A percentile compares a stretch with the other conserved stretches of the same genome.
phyloP scores from a whole-genome alignment of 225 moss, liverwort and hornwort species.

The Sphagnum contortum region DNA sequence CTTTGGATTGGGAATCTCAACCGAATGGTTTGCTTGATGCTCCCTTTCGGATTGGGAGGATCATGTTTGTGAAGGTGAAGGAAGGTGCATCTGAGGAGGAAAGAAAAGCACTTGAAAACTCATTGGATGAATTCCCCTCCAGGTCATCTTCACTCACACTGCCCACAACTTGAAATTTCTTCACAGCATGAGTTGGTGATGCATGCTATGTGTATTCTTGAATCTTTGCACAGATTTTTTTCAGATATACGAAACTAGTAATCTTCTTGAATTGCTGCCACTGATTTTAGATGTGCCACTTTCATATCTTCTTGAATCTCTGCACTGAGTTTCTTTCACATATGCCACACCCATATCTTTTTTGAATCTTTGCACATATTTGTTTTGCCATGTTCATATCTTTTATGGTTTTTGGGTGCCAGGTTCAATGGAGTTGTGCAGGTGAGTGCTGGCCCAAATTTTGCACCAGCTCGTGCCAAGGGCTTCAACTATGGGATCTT shows the following conservation, averaged over 20 bases:
- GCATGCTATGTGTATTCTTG: not conserved
- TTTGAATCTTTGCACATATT: no score
- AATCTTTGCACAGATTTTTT: not conserved
- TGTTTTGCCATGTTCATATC: no score
- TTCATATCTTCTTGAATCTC: not conserved
- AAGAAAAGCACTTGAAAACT: constrained; percentile 27
- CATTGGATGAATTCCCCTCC: constrained; percentile 34
- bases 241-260: not conserved
- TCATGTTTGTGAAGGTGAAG: constrained; percentile 48
- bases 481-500: constrained; percentile 48
- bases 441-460: constrained; percentile 36
- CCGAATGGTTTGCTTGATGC: constrained; percentile 32
- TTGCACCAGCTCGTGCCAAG: constrained; percentile 31
- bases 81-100: constrained; percentile 25
- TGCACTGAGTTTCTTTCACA: not conserved
- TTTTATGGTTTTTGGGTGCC: no score
- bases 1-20: constrained; percentile 46
- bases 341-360: no score
- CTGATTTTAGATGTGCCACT: not conserved
- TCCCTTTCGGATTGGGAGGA: constrained; percentile 43
- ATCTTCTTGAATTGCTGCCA: not conserved
- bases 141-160: constrained; percentile 2
- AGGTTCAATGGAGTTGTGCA: constrained; percentile 31
- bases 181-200: not conserved
- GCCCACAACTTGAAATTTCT: not conserved